phyloP scores from a whole-genome alignment of 169 alveolate genomes.

The Babesia gibsoni region DNA sequence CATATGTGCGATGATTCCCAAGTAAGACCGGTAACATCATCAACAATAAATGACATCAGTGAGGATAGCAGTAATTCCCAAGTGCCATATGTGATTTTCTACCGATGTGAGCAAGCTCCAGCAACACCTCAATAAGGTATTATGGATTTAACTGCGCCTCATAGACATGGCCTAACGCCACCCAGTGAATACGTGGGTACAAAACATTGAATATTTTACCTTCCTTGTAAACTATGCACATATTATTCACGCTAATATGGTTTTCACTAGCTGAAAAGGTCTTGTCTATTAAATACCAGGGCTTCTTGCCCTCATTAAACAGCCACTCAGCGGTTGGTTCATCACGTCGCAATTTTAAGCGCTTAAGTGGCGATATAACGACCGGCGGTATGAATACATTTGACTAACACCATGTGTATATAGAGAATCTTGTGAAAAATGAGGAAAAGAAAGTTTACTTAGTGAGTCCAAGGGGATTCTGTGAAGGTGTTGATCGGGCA shows the following conservation, averaged over 20 bases:
- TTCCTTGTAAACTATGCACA: constrained; percentile 7
- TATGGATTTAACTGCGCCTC: background rate
- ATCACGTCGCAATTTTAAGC: background rate
- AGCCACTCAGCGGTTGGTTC: background rate
- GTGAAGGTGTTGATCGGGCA: constrained; percentile 83
- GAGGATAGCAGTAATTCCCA: constrained; percentile 64
- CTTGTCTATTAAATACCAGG: background rate
- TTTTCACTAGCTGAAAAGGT: background rate
- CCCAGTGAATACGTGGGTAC: no score
- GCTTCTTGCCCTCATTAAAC: background rate
- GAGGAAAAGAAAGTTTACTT: constrained; percentile 53
- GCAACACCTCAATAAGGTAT: constrained; percentile 38
- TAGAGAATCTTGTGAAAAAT: background rate
- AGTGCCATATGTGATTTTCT: constrained; percentile 74
- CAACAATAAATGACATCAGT: constrained; percentile 55
- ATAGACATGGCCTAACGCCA: background rate
- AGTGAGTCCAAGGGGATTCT: constrained; percentile 80
- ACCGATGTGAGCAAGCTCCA: constrained; percentile 76
- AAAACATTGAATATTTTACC: no score
- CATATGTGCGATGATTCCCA: constrained; percentile 69
- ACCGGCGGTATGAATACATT: background rate
- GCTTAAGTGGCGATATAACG: background rate
- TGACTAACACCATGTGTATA: background rate
- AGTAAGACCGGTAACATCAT: constrained; percentile 41
- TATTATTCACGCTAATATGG: background rate